phyloP scores from a whole-genome alignment of 1,284 basidiomycete species.

The Veloporphyrellus conicus region DNA sequence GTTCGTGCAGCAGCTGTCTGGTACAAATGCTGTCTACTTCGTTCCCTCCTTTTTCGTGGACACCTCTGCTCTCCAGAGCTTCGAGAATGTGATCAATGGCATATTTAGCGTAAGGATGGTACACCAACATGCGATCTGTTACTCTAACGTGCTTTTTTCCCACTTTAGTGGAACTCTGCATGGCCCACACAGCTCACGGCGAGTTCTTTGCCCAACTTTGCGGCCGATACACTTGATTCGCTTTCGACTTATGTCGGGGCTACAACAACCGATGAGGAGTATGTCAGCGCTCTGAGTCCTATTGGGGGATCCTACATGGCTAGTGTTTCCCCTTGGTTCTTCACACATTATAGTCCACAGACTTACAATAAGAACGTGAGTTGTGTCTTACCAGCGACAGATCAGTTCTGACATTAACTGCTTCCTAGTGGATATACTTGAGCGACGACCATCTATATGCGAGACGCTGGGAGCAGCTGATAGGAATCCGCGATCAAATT shows the following conservation, averaged over 20 bases:
- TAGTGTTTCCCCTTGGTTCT: constrained; percentile 71
- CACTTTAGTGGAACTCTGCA: constrained; percentile 58
- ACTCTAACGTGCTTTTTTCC: neutral
- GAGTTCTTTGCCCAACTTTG: constrained; percentile 34
- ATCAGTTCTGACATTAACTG: constrained; percentile 5
- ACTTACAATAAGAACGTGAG: constrained; percentile 79
- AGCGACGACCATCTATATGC: constrained; percentile 71
- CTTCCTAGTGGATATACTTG: constrained; percentile 54
- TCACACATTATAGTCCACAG: constrained; percentile 66
- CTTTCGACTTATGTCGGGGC: constrained; percentile 44
- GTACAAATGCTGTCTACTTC: constrained; percentile 52
- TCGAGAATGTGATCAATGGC: constrained; percentile 52
- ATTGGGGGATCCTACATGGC: constrained; percentile 33
- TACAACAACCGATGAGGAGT: constrained; percentile 46
- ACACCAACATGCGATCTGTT: neutral
- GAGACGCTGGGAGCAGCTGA: constrained; percentile 70
- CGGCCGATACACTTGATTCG: constrained; percentile 28
- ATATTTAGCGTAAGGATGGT: constrained; percentile 50
- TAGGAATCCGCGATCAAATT: constrained; percentile 55
- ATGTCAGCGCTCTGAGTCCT: constrained; percentile 38
- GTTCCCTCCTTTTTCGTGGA: constrained; percentile 65
- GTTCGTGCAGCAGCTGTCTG: constrained; percentile 48
- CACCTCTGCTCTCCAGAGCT: constrained; percentile 47
- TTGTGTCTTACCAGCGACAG: constrained; percentile 1
- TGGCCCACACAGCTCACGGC: constrained; percentile 59